A percentile compares a stretch with the other conserved stretches of the same genome.
These are phyloP conservation scores for Yamagishiella unicocca DNA, from an alignment of 139 green algal genomes.

Conservation along the genomic window DNA sequence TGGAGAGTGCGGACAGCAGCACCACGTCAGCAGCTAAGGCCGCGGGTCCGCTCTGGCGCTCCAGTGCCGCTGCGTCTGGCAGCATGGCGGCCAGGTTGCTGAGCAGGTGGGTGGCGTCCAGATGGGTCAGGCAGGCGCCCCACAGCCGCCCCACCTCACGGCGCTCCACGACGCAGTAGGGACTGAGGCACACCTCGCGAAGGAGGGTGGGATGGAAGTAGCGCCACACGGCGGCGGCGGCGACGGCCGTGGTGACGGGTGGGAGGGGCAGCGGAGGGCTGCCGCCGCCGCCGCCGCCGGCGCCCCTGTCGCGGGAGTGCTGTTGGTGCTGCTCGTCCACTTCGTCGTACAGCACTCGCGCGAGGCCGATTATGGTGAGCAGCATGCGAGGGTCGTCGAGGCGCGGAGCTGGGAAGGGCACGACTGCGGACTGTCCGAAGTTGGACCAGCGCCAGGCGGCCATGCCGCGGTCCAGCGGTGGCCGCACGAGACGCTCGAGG, in stretches of 20 bases:
- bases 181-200: slow-evolving; percentile 56
- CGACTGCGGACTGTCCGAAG: not conserved
- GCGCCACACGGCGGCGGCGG: slow-evolving; percentile 3
- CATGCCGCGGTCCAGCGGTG: not conserved
- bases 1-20: slow-evolving; percentile 41
- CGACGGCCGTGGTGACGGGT: slow-evolving; percentile 1
- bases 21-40: slow-evolving; percentile 44
- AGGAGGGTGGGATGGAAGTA: slow-evolving; percentile 11
- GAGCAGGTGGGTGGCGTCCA: slow-evolving; percentile 59
- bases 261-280: not conserved
- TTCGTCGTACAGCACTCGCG: not conserved
- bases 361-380: not conserved
- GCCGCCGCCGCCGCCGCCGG: not conserved
- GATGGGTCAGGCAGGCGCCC: slow-evolving; percentile 47
- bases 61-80: slow-evolving; percentile 51
- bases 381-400: slow-evolving; percentile 25
- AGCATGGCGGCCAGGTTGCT: slow-evolving; percentile 55
- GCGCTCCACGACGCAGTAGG: slow-evolving; percentile 59
- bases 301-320: not conserved
- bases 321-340: not conserved
- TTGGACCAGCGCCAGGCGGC: slow-evolving; percentile 19
- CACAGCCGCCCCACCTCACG: slow-evolving; percentile 44
- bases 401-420: not conserved
- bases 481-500: not conserved
- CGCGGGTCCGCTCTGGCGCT: slow-evolving; percentile 30